Base-by-base conservation (phyloP, 495 filamentous ascomycete genomes). In the Apodospora peruviana region DNA sequence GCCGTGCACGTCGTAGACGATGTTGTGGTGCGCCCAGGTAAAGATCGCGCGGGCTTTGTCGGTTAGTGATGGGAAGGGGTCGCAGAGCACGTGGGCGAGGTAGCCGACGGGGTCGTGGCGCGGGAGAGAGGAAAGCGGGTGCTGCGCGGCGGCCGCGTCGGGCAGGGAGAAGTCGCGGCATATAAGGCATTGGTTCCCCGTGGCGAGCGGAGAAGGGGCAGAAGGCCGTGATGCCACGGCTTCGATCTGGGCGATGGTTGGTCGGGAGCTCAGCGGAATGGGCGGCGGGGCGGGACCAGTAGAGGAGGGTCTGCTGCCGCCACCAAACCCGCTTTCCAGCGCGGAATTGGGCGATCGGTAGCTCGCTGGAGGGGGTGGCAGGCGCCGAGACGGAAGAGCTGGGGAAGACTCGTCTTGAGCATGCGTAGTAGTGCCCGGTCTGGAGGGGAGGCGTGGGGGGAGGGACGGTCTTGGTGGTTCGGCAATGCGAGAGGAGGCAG, bases 31-130 rank as follows among this genome's bases (percentile, higher is more conserved):
- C 40, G 89, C 77, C 93, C 91, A 98, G 7, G 88, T 87, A 65
- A 98, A 98, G 49, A 98, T 85, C 8, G 77, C 86, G 14, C 93
- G 80, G 10, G 93, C 91, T 67, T 95, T 95, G 63, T 97, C 93
- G 2, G 91, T 95, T 0, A 65, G 54, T 2, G 87, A 93, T 5
- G 80, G 66, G 62, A 96, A 96, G 2, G 88, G 89, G 7, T 74
- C 64, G 41, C 88, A 91, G 20, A 97, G 78, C 44, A 85, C 80
- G 34, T 77, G 69, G 0, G 90, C 89, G 12, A 98, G 79, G 73
- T 84, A 85, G 14, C 69, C 74, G 11, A 76, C 64, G n/a, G 69
- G 61, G 60, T 90, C 83, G 1, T 74, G 67, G 1, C 75, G 72
- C 4, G 87, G 86, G 25, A 93, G 74, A 8, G 78, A 76, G 41